Base-by-base conservation (phyloP, 1,284 basidiomycete genomes). In the Papiliotrema laurentii region DNA sequence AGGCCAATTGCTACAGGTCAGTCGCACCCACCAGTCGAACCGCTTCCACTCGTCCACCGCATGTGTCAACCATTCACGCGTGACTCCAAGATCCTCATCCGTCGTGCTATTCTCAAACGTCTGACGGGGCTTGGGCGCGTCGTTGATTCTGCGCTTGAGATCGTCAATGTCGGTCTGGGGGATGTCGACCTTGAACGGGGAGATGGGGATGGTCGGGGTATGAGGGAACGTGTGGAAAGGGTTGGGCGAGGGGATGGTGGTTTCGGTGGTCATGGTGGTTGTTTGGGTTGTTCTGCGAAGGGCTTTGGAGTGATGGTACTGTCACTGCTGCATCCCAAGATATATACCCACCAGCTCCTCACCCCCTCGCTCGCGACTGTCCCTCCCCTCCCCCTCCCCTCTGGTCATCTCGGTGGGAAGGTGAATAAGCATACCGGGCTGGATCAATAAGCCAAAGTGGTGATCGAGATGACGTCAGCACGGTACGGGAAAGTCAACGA, bases 31-130 rank as follows among this genome's bases (percentile, higher is more conserved):
- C 64, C 64, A 67, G 50, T 64, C 61, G 41, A 57, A 58, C 22
- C 22, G 36, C 42, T 49, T 46, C 65, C 65, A 68, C 21, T 47
- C 19, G 11, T 40, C 45, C 10, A 60, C 35, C 33, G 60, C 60
- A 7, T 55, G 39, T 11, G 49, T 40, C 25, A 68, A 38, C 60
- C 60, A 68, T 10, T 54, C 48, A 25, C 54, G 54, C 28, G 37
- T 56, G 16, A 61, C 43, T 13, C 65, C 65, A 14, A 61, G 49
- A 43, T 59, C 51, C 19, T 47, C 47, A 26, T 51, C 46, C 10
- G 47, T 45, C 7, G 43, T 49, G 6, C 55, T 56, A 50, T 69
- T 71, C 59, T 71, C 69, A 51, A 60, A 69, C 10, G 67, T 71
- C 41, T 53, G 35, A 51, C 58, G 28, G 48, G 59, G 27, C 53